Base-by-base conservation (phyloP, 768 basidiomycete genomes). In the Serendipita sp. region DNA sequence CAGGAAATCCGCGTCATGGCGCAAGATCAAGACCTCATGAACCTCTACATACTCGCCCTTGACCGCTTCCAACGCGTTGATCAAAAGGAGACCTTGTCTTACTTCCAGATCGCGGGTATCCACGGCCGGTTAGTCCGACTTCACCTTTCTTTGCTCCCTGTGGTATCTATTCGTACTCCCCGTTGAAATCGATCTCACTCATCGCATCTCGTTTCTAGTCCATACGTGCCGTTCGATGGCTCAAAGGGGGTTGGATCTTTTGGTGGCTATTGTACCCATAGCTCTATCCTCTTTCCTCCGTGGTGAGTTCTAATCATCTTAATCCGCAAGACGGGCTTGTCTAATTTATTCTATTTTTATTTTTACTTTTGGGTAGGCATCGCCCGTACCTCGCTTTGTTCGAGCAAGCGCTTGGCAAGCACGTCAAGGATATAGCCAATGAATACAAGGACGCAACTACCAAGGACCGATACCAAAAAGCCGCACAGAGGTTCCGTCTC, bases 261-360 rank as follows among this genome's bases (percentile, higher is more conserved):
- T 72, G 70, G 73, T 22, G 81, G 81, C 2, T 82, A 82, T 65
- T 82, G 81, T 66, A 76, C 75, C 20, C 82, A 83, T 67, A 78
- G 78, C 17, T 76, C 76, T 1, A 73, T 76, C 5, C 70, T 81
- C 22, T 81, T 82, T 73, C 81, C 81, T 3, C 79, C 78, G 3
- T 82, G 78, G 53, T 58, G 30, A 58, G 20, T 28, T 28, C 7
- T 48, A 20, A 20, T n/a, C n/a, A 7, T 28, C 34, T 38, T 14
- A 38, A 14, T 7, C 34, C 14, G 34, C 14, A 38, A 7, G 14
- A 7, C 34, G 9, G 7, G 7, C 45, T 17, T 9, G 9, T 9
- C 26, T 48, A 28, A 17, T n/a, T 28, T 58, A 26, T 13, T 28
- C 48, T 24, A 24, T 9, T 11, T 58, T 31, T 9, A 11, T 28